Evolutionary conservation across 177 flowering plant genomes (phyloP).

Genomic region (Vitis hybrid): DNA sequence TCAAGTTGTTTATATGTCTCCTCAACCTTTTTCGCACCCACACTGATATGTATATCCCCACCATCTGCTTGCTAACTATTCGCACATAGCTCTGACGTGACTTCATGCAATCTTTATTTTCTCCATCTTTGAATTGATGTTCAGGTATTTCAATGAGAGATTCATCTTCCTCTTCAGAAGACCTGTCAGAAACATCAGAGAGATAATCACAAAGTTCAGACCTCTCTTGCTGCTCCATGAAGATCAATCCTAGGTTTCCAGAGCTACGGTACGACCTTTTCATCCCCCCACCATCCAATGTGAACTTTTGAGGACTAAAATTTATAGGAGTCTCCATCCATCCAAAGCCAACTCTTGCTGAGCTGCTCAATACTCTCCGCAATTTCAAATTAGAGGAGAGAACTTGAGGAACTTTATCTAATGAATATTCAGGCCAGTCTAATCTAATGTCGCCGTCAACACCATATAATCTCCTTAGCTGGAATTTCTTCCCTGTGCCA

Average conservation of each 20-base stretch:
- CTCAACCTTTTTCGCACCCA: constrained; percentile 88
- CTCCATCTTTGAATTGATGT: constrained; percentile 17
- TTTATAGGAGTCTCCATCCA: constrained; percentile 38
- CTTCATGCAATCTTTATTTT: constrained; percentile 18
- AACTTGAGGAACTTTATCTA: constrained; percentile 50
- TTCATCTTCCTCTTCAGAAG: constrained; percentile 52
- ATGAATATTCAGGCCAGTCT: constrained; percentile 76
- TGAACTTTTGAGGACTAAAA: constrained; percentile 29
- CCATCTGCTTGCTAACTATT: constrained; percentile 98
- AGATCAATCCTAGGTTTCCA: constrained; percentile 47
- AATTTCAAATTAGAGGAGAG: constrained; percentile 42
- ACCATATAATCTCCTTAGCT: constrained; percentile 46
- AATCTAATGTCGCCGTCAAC: constrained; percentile 45
- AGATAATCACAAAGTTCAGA: constrained; percentile 38
- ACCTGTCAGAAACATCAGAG: constrained; percentile 46
- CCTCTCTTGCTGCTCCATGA: constrained; percentile 39
- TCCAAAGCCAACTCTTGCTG: constrained; percentile 56
- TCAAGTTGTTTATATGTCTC: constrained; percentile 77
- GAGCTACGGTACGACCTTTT: constrained; percentile 56
- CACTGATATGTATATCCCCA: constrained; percentile 86
- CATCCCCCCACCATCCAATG: constrained; percentile 26
- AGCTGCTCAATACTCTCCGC: constrained; percentile 71
- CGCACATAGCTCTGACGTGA: constrained; percentile 53
- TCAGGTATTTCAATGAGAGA: constrained; percentile 26
- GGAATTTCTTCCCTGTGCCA: constrained; percentile 27